Evolutionary conservation across 1,284 basidiomycete species (phyloP).

Genomic region (Ganoderma boninense): DNA sequence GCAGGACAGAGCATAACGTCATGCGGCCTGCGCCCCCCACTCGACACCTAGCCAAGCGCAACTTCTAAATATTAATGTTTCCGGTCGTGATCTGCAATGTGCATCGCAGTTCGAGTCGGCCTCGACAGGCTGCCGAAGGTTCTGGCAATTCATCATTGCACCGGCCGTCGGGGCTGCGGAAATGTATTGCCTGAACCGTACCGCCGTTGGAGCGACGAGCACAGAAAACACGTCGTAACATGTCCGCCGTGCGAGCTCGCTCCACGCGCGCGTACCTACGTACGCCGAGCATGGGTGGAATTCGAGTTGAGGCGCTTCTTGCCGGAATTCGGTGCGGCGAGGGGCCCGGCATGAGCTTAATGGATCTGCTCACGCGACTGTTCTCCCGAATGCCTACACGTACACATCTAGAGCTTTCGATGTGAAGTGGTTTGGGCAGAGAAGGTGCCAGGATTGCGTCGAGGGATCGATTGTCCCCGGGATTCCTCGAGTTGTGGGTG

Average conservation of each 20-base stretch:
- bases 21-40: not conserved
- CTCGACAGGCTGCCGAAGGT: not conserved
- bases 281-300: not conserved
- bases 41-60: not conserved
- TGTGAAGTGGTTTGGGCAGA: slow-evolving; percentile 2
- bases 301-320: not conserved
- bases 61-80: not conserved
- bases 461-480: not conserved
- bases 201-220: not conserved
- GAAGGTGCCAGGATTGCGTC: not conserved
- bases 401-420: not conserved
- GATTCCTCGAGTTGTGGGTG: not conserved
- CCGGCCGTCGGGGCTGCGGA: not conserved
- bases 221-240: not conserved
- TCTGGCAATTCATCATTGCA: not conserved
- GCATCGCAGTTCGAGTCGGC: not conserved
- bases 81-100: not conserved
- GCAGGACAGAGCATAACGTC: not conserved
- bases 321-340: not conserved
- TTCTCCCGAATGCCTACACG: not conserved
- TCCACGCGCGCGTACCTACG: not conserved
- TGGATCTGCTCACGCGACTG: not conserved
- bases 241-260: not conserved
- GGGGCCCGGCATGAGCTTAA: not conserved
- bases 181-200: not conserved